Conservation (phyloP, 208 protist species). For the Leishmania braziliensis region DNA sequence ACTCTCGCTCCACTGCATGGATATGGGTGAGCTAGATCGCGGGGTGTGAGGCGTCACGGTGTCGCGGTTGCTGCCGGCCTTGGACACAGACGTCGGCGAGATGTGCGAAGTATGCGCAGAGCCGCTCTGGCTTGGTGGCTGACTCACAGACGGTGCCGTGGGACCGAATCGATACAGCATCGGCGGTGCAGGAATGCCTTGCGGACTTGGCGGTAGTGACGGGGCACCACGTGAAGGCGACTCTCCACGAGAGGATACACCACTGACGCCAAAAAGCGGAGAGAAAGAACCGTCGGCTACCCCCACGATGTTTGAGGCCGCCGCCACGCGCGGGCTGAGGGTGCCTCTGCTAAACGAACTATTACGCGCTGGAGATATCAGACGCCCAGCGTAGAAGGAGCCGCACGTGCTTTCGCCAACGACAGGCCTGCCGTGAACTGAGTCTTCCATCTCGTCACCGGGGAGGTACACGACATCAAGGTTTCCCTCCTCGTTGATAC, state of each 20-base stretch:
- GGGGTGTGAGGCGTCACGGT: slow-evolving; percentile 27
- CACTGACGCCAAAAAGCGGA: slow-evolving; percentile 28
- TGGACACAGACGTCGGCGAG: slow-evolving; percentile 23
- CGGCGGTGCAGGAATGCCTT: slow-evolving; percentile 35
- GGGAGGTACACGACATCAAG: slow-evolving; percentile 70
- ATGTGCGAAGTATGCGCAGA: slow-evolving; percentile 27
- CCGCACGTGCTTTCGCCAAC: slow-evolving; percentile 47
- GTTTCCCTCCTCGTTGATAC: slow-evolving; percentile 82
- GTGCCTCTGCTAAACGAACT: slow-evolving; percentile 48
- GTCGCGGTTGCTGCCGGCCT: slow-evolving; percentile 25
- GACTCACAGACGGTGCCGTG: slow-evolving; percentile 5
- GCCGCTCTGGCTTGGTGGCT: slow-evolving; percentile 15
- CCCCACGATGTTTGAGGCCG: slow-evolving; percentile 2
- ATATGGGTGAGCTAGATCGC: slow-evolving; percentile 30
- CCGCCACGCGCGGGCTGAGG: slow-evolving; percentile 27
- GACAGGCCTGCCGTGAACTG: slow-evolving; percentile 29
- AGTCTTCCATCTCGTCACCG: slow-evolving; percentile 69
- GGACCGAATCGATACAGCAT: slow-evolving; percentile 23
- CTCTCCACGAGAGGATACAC: slow-evolving; percentile 41
- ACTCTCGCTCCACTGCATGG: slow-evolving; percentile 31
- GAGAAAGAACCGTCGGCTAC: slow-evolving; percentile 29
- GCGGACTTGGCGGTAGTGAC: slow-evolving; percentile 22
- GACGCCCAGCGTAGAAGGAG: slow-evolving; percentile 33
- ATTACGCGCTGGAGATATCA: slow-evolving; percentile 43
- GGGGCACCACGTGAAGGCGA: slow-evolving; percentile 49